Base-by-base conservation (phyloP, 305 asterid species). In the Fraxinus nigra region DNA sequence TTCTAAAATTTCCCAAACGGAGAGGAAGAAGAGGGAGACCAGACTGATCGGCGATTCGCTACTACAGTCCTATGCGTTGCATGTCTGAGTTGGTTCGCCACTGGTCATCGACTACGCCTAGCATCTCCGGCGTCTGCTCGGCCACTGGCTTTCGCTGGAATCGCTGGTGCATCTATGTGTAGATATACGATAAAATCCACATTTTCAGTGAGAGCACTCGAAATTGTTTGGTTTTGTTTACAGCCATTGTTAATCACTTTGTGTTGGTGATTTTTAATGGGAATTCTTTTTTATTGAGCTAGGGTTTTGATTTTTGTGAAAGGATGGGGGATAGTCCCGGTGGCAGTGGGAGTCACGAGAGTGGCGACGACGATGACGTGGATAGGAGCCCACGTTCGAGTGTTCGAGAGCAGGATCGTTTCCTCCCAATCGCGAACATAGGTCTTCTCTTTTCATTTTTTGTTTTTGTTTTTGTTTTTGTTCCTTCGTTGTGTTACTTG, bases 381-480 rank as follows among this genome's bases (percentile, higher is more conserved):
- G 87, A 85, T 54, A 85, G 77, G 51, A 82, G 88, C 76, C 86
- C 88, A 16, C 88, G 75, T 77, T 82, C 88, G 1, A 80, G 83
- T 32, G 76, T 82, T 8, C 86, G 86, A 6, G 86, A 85, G 75
- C 86, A 85, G 79, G 88, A 85, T 82, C 79, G 86, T 9, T 85
- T 80, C 43, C 83, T 85, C 46, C 88, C 88, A 10, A 85, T 85
- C 33, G 88, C 86, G 37, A 85, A 85, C 38, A 85, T 80, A 3
- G 77, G 82, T 8, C 81, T 3, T 37, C 11, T 37, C 10, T 1
- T 37, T 8, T 37, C 43, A 7, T 34, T 33, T 33, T 34, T 24
- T 24, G 26, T 37, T 35, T 34, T 24, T 24, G 26, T 37, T 35
- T 35, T 35, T 35, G 7, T 37, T 37, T 37, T 1, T 35, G 43